Evolutionary conservation across 2,329 filamentous ascomycete species (phyloP).

Genomic region (Cryphonectria carpinicola): DNA sequence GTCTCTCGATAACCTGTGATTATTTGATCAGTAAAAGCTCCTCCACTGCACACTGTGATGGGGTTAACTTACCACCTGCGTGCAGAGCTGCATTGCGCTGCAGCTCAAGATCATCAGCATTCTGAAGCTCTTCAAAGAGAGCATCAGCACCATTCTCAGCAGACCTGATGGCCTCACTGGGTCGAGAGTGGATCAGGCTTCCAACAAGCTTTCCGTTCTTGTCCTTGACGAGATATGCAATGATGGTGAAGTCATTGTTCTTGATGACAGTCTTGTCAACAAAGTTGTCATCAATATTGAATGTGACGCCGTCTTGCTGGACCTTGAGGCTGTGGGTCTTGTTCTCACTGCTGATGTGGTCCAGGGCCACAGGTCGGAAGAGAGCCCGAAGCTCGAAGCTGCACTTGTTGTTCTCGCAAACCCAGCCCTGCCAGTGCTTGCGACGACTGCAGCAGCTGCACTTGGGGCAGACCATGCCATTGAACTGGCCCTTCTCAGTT

Average conservation of each 20-base stretch:
- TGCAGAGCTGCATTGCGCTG: conserved; percentile 45
- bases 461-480: conserved; percentile 67
- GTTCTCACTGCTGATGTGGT: conserved; percentile 30
- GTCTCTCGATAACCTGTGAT: conserved; percentile 43
- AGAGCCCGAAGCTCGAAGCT: conserved; percentile 43
- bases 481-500: conserved; percentile 56
- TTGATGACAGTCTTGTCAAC: not conserved
- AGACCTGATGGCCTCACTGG: conserved; percentile 51
- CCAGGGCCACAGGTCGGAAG: conserved; percentile 32
- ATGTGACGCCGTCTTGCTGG: not conserved
- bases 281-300: conserved; percentile 1
- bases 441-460: conserved; percentile 67
- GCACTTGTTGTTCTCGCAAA: conserved; percentile 57
- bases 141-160: conserved; percentile 59
- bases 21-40: conserved; percentile 1
- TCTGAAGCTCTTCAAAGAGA: conserved; percentile 54
- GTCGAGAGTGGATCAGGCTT: conserved; percentile 43
- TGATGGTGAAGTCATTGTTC: conserved; percentile 32
- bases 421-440: conserved; percentile 62
- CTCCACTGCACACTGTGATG: conserved; percentile 20
- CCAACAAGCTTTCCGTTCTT: conserved; percentile 49
- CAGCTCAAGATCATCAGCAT: conserved; percentile 45
- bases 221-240: conserved; percentile 50
- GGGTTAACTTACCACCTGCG: conserved; percentile 38
- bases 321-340: not conserved